Base-by-base conservation (phyloP, 441 rosid genomes). In the Euphorbia celastroides region DNA sequence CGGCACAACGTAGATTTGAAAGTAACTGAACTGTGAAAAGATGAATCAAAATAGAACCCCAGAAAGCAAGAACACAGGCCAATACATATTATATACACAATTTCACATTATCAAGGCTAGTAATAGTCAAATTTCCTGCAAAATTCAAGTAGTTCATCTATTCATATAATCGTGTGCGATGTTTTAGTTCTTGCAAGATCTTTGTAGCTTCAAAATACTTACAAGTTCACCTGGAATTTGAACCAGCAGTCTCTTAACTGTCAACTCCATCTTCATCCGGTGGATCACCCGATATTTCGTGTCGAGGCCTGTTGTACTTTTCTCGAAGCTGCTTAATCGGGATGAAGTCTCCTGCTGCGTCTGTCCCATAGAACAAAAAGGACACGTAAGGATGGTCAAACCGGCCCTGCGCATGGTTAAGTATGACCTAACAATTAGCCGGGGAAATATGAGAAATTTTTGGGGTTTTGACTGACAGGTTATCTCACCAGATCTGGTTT, bases 261-360 rank as follows among this genome's bases (percentile, higher is more conserved):
- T 70, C 60, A 60, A 75, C 72, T 51, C 20, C 41, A 34, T 81
- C 82, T 16, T 81, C 86, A 7, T 84, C 89, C 60, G 80, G 75
- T 31, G 88, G 87, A 70, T 89, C 84, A 14, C 65, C 67, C 16
- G 93, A 90, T 58, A 82, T 77, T 79, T 91, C 97, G 73, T 89
- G 87, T 41, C 93, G 83, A 16, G 92, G 89, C 76, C 75, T 83
- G 66, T 83, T 89, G 74, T 83, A 86, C 70, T 85, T 91, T 64
- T 93, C 97, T 2, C 96, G 93, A 28, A 91, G 85, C 72, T 91
- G 99, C 80, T 84, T 87, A 79, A 89, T 82, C 10, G 97, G 96
- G 76, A 93, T 89, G 83, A 86, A 93, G 75, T 93, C 99, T 72
- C 95, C 97, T 14, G 88, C 90, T 14, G 84, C 64, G 73, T 93